Evolutionary conservation across 257 asterid species (phyloP).

Genomic region (Rhazya stricta): DNA sequence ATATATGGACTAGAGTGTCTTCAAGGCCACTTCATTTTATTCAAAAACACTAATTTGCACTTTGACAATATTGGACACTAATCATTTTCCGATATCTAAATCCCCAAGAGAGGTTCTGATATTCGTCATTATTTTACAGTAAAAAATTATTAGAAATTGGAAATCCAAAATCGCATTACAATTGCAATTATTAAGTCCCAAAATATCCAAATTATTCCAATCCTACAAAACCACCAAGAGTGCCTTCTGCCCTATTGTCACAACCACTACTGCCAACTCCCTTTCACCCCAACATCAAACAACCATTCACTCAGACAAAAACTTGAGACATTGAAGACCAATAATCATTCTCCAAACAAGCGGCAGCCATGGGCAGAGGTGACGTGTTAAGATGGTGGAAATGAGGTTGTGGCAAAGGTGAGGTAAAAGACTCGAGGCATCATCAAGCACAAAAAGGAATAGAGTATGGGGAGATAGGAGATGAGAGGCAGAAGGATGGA

Average conservation of each 20-base stretch:
- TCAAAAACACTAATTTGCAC: neutral
- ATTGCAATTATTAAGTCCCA: neutral
- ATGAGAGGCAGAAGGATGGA: neutral
- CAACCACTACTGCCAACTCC: neutral
- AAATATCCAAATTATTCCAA: no score
- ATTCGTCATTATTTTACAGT: neutral
- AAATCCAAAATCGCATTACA: neutral
- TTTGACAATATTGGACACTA: neutral
- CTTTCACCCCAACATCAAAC: neutral
- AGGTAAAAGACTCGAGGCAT: neutral
- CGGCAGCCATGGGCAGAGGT: neutral
- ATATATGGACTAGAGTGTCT: neutral
- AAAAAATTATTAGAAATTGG: neutral
- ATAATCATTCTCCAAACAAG: neutral
- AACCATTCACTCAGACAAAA: neutral
- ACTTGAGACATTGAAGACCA: neutral
- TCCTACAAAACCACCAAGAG: neutral
- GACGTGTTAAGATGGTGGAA: neutral
- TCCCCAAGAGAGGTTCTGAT: neutral
- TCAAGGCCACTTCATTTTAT: neutral
- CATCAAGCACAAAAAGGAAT: neutral
- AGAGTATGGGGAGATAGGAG: neutral
- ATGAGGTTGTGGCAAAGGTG: neutral
- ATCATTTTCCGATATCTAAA: neutral
- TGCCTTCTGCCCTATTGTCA: neutral